Evolutionary conservation across 2,329 filamentous ascomycete species (phyloP), one percentile per base, ranked within the genome.

Genomic region (Fusarium concolor): DNA sequence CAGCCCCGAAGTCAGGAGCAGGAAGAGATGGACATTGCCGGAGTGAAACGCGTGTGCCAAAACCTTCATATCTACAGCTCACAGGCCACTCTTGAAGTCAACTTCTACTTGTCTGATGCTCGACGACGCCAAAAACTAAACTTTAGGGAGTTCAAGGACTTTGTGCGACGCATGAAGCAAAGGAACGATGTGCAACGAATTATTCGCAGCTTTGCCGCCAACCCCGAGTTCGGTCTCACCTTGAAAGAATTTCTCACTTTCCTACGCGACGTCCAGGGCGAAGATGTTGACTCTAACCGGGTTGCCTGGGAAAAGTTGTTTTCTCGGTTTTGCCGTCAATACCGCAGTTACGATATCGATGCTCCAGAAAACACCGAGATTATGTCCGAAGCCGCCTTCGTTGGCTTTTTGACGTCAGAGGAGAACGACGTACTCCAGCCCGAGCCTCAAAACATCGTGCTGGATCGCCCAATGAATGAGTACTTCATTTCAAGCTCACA

Each of bases 401-500:
- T 92, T 28, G 88, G 88, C 12, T 97, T 91, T 74, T 82, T 97
- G 14, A 87, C 89, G 15, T 97, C 93, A 0, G 86, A 87, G 43
- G 86, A 89, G 71, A 97, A 96, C 74, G 84, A 88, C 3, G 85
- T 92, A 4, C 85, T 93, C 41, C 80, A 86, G 28, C 85, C 86
- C 41, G 84, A 86, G 63, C 86, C 87, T n/a, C 79, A 86, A 14
- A 81, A 88, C 28, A 88, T 89, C 56, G 83, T 83, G 8, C 87
- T 97, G 55, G 89, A 97, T 75, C 89, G 92, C 24, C 96, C 96
- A 0, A 83, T 98, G 77, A 97, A 97, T 76, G 95, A 98, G 76
- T 99, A 99, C 79, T 97, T 94, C 82, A 96, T 99, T 70, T 98
- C 95, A 2, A 97, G 94, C 82, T 98, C 96, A 2, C 96, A 99